Evolutionary conservation across 768 basidiomycete species (phyloP).

Genomic region (Amanita phalloides): DNA sequence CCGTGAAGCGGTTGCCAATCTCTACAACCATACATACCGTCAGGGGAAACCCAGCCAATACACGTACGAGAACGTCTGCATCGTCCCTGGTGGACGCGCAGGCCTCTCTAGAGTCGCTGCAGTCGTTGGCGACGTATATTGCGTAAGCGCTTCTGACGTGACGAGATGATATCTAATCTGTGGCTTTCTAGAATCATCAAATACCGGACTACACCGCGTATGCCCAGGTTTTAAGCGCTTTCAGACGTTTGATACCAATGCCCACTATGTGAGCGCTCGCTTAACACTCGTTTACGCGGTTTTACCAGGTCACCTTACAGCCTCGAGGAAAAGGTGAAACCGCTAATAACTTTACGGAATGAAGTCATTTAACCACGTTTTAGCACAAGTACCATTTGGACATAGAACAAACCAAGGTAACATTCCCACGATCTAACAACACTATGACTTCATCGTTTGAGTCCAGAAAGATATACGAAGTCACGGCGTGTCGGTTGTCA

Average conservation of each 20-base stretch:
- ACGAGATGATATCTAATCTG: constrained; percentile 2
- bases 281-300: background rate
- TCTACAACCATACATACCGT: constrained; percentile 86
- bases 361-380: background rate
- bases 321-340: constrained; percentile 27
- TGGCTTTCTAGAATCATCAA: constrained; percentile 58
- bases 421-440: constrained; percentile 1
- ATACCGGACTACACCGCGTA: constrained; percentile 90
- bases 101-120: constrained; percentile 88
- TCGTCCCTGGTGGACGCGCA: constrained; percentile 88
- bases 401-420: constrained; percentile 67
- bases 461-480: constrained; percentile 67
- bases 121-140: constrained; percentile 85
- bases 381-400: constrained; percentile 66
- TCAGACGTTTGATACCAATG: constrained; percentile 83
- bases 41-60: constrained; percentile 75
- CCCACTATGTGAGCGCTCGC: constrained; percentile 62
- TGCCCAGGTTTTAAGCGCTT: constrained; percentile 75
- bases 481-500: constrained; percentile 76
- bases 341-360: background rate
- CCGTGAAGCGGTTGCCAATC: constrained; percentile 78
- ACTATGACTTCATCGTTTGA: constrained; percentile 17
- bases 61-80: constrained; percentile 87
- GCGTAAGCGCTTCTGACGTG: constrained; percentile 29
- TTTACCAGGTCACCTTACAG: constrained; percentile 15